Evolutionary conservation across 1,284 basidiomycete species (phyloP), one percentile per base, ranked within the genome.

Genomic region (Acaromyces ingoldii): DNA sequence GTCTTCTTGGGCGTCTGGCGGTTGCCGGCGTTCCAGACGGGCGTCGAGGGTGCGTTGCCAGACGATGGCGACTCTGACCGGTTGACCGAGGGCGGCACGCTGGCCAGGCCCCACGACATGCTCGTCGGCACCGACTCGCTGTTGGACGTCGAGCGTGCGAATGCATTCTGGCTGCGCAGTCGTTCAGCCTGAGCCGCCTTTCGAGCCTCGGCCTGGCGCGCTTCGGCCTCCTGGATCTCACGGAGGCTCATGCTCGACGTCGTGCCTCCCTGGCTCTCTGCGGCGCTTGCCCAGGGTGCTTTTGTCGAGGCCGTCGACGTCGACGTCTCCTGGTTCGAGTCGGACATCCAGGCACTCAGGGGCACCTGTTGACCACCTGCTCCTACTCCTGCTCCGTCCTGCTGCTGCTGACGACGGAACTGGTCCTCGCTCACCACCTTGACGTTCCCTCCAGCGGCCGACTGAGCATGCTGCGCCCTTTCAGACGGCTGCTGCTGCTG

Each of bases 201-300:
- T 28, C 78, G 76, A 9, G 82, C 82, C 63, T 91, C 90, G 7
- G 83, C 81, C 67, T 85, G 85, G 76, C 84, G 89, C 13, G 83
- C 84, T 77, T 98, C 95, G 1, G 86, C 85, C 66, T 95, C 91
- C 76, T 98, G 95, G 53, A 99, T 98, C 66, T 97, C 91, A 51
- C 91, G 85, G 46, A 98, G 79, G 61, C 87, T 88, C 25, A 70
- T 68, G 50, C 39, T 15, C 36, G 6, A 17, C 28, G 25, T 5
- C 2, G 5, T 25, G 10, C 55, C 41, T 3, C 55, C 29, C 6
- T 65, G 63, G 6, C 61, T 57, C 34, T 62, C 54, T 38, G 70
- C 66, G 2, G 67, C 24, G 6, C 30, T 25, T 9, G 52, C 72
- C 73, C 73, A 73, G 0, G 75, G 73, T 6, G 75, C 65, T 2